Evolutionary conservation across 805 yeast genomes (phyloP).

Genomic region (Lipomyces mesembrius): DNA sequence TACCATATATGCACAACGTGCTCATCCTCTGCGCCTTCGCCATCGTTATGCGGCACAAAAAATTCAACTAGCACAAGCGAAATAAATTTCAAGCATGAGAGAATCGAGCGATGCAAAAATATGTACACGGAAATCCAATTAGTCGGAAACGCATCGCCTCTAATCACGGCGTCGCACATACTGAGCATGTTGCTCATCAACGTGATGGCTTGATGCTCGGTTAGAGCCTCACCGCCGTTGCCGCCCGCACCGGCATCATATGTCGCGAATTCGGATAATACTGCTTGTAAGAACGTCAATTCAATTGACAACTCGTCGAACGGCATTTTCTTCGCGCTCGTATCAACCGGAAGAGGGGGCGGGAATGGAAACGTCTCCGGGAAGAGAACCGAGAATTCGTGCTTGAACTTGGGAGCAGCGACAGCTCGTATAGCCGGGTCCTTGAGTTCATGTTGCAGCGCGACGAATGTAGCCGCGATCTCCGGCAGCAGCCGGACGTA

Average conservation of each 20-base stretch:
- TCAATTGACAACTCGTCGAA: slow-evolving; percentile 77
- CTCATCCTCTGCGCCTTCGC: background rate
- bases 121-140: slow-evolving; percentile 70
- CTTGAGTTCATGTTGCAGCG: slow-evolving; percentile 34
- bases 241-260: slow-evolving; percentile 28
- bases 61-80: slow-evolving; percentile 23
- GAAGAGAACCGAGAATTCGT: slow-evolving; percentile 49
- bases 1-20: slow-evolving; percentile 23
- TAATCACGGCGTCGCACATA: slow-evolving; percentile 42
- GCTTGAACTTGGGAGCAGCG: slow-evolving; percentile 46
- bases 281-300: slow-evolving; percentile 58
- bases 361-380: slow-evolving; percentile 68
- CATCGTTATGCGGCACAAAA: slow-evolving; percentile 22
- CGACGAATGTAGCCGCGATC: slow-evolving; percentile 41
- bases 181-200: slow-evolving; percentile 41
- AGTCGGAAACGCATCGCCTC: slow-evolving; percentile 46
- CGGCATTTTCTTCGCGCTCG: slow-evolving; percentile 68
- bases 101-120: slow-evolving; percentile 43
- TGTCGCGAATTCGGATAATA: slow-evolving; percentile 40
- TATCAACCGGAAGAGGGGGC: slow-evolving; percentile 65
- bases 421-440: slow-evolving; percentile 10
- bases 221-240: slow-evolving; percentile 36
- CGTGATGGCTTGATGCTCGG: slow-evolving; percentile 40
- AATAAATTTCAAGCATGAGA: slow-evolving; percentile 42
- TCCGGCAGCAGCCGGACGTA: slow-evolving; percentile 44